Base-by-base conservation (phyloP, 2,329 filamentous ascomycete species). In the Zymoseptoria ardabiliae region DNA sequence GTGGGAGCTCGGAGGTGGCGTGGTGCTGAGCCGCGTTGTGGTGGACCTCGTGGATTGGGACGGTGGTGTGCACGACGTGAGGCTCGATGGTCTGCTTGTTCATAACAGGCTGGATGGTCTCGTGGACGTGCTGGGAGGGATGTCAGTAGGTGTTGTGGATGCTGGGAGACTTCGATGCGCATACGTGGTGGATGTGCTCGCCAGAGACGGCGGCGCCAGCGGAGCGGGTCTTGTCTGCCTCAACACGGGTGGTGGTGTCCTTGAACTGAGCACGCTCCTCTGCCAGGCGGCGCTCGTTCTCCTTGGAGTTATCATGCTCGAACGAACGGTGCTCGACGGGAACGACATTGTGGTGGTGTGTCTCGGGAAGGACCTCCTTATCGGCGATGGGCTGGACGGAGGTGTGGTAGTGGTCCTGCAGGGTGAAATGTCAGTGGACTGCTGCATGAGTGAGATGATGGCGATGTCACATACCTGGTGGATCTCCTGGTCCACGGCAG, bases 341-440 rank as follows among this genome's bases (percentile, higher is more conserved):
- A 1, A 76, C 75, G 17, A 85, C 69, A 45, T 86, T 83, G 71
- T 86, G 81, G 20, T 77, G 75, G 69, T 89, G 86, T 71, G 85
- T 75, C 73, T 89, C 86, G 0, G 86, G 83, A 0, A 81, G 72
- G 9, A 78, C 77, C 68, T 82, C 82, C 63, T 78, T 74, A 65
- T 84, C 77, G 19, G 76, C 59, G 22, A 90, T 74, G 0, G 87
- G 87, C 73, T 90, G 87, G 1, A 89, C 76, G 0, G 84, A 85
- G 53, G 85, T 87, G 71, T 90, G 85, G 71, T 88, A 84, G 67
- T 90, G 87, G 60, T 89, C 84, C 70, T 89, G 86, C 69, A 90
- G 86, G 3, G 89, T 25, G 23, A 25, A 7, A 7, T 6, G 23
- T 25, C 23, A 25, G 23, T 25, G 23, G 23, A n/a, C n/a, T 25